Conservation (phyloP, 2,329 filamentous ascomycete species). For the Pseudocercospora fijiensis region DNA sequence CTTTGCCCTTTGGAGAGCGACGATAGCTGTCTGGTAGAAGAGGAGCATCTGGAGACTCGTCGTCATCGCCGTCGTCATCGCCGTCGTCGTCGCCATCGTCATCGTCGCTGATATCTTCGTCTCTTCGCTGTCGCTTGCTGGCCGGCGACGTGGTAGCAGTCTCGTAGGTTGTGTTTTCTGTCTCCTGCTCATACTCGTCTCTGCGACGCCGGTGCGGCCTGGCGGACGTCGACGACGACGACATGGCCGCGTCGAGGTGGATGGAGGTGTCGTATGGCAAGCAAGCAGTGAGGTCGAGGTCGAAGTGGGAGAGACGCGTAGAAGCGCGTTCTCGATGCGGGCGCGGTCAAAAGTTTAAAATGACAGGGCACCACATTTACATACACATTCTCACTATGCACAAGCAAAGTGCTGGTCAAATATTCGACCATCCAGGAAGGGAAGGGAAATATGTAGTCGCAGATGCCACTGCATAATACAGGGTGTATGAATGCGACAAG, state of each 20-base stretch:
- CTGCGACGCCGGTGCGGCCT: constrained; percentile 24
- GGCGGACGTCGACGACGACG: constrained; percentile 16
- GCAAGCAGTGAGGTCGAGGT: neutral
- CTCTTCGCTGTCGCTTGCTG: constrained; percentile 21
- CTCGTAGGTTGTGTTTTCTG: constrained; percentile 12
- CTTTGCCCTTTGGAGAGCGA: constrained; percentile 32
- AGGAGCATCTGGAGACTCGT: constrained; percentile 21
- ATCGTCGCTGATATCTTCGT: constrained; percentile 11
- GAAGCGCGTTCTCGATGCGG: neutral
- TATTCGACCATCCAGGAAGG: neutral
- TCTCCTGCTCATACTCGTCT: constrained; percentile 15
- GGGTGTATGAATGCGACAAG: neutral
- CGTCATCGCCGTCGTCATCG: constrained; percentile 5
- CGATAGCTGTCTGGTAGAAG: constrained; percentile 39
- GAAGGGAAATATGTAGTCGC: neutral
- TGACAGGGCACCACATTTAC: neutral
- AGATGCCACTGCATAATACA: neutral
- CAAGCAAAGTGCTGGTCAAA: constrained; percentile 3
- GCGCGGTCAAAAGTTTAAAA: constrained; percentile 10
- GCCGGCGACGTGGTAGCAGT: constrained; percentile 10
- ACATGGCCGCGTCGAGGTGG: constrained; percentile 7
- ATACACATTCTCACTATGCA: neutral
- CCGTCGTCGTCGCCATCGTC: constrained; percentile 17
- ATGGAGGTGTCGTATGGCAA: neutral
- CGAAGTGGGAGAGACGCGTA: constrained; percentile 13